Conservation (phyloP, 2,329 filamentous ascomycete species). For the Colletotrichum sidae region DNA sequence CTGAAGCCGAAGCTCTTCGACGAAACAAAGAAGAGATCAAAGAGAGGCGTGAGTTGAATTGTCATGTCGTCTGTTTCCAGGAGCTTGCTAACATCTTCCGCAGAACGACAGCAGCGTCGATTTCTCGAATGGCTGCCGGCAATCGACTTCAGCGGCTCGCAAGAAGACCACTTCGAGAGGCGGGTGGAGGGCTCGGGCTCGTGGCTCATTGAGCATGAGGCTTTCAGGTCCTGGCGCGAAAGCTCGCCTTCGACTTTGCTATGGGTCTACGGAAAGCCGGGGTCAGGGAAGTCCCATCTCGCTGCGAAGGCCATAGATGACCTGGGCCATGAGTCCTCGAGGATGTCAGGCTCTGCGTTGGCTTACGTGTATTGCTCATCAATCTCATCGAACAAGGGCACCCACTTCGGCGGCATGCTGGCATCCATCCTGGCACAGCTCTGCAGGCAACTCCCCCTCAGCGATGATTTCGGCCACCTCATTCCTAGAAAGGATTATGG, state of each 20-base stretch:
- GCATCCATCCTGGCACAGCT: no score
- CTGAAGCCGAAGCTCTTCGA: no score
- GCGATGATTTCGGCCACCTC: no score
- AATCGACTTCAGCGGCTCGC: conserved; percentile 2
- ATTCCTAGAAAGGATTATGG: no score
- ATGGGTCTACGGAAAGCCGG: conserved; percentile 17
- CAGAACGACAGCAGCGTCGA: conserved; percentile 4
- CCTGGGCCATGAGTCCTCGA: not conserved
- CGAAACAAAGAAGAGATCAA: not conserved
- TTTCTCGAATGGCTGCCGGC: conserved; percentile 12
- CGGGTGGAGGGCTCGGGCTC: not conserved
- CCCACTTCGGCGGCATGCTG: no score
- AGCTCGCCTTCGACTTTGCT: not conserved
- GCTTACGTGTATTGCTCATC: no score
- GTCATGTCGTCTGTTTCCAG: no score
- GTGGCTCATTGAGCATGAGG: not conserved
- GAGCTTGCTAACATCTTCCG: not conserved
- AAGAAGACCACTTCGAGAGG: conserved; percentile 4
- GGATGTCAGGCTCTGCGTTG: no score
- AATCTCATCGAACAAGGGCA: no score
- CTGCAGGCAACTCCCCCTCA: no score
- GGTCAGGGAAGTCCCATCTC: conserved; percentile 16
- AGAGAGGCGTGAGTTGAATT: not conserved
- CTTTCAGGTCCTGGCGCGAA: not conserved
- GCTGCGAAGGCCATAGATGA: conserved; percentile 4